Base-by-base conservation (phyloP, 106 monocot genomes). In the Phalaenopsis aphrodite region DNA sequence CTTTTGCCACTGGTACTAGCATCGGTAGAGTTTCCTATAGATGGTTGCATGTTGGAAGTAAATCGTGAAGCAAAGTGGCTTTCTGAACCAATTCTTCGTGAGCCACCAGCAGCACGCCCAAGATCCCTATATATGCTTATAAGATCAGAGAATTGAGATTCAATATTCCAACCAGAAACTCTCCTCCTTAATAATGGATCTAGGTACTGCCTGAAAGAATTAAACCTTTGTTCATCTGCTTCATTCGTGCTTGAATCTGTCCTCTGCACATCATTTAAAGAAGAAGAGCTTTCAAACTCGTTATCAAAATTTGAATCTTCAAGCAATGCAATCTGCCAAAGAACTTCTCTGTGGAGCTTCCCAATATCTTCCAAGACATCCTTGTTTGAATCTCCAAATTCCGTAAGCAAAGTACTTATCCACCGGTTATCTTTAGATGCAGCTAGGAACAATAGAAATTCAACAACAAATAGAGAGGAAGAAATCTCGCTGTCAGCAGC, bases 61-160 rank as follows among this genome's bases (percentile, higher is more conserved):
- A 86, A 75, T 42, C 81, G 84, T 14, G 80, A 75, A 67, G 82
- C 79, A 41, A 82, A 79, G 82, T 81, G 65, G 9, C 77, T 83
- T 87, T 99, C 92, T 17, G 87, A 66, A 71, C 84, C 85, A 82
- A 81, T 78, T 81, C 98, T 86, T 42, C 86, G 83, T 47, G 81
- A 72, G 72, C 80, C 81, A 83, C 84, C 77, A 75, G 98, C 76
- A 71, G 82, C 84, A 75, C 85, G 95, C 66, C 93, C 89, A 76
- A 93, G 82, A 87, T 95, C 99, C 67, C 95, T 88, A 76, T 95
- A 99, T 74, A 95, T 91, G 84, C 75, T 93, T 80, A 99, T 93
- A 46, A 99, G 93, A 77, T 99, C 99, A 78, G 95, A 88, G 81
- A 99, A 87, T 78, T 99, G 95, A 75, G 99, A 99, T 76, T 99